Conservation (phyloP, 768 basidiomycete genomes). For the Auriscalpium vulgare region DNA sequence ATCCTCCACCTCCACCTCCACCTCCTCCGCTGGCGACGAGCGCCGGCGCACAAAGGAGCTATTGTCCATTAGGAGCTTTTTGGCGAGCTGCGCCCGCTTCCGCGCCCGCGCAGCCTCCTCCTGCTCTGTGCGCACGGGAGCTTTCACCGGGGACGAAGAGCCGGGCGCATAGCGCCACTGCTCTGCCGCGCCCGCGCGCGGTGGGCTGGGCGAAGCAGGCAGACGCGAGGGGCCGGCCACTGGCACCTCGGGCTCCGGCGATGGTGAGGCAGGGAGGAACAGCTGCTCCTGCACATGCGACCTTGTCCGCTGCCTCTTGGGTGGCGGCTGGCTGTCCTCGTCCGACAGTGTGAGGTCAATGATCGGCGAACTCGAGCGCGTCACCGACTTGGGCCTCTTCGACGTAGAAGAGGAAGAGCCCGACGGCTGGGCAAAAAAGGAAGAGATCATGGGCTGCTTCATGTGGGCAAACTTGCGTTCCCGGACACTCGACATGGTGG, state of each 20-base stretch:
- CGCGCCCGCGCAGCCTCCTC: neutral
- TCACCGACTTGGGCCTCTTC: neutral
- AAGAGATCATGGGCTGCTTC: conserved; percentile 12
- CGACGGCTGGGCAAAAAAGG: conserved; percentile 7
- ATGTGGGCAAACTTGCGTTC: conserved; percentile 5
- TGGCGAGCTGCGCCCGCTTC: conserved; percentile 8
- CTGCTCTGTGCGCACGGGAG: neutral
- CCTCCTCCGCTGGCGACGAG: neutral
- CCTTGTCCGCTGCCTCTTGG: conserved; percentile 6
- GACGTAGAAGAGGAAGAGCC: neutral
- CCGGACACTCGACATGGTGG: conserved; percentile 1
- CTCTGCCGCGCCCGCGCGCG: neutral
- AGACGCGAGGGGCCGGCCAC: neutral
- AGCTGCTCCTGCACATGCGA: neutral
- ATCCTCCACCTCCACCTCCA: neutral
- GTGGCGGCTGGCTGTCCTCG: conserved; percentile 1
- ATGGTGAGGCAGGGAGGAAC: neutral
- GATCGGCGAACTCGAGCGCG: conserved; percentile 3
- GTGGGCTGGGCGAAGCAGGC: neutral
- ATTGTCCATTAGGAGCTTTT: conserved; percentile 7
- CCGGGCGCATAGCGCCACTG: conserved; percentile 11
- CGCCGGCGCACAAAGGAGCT: neutral
- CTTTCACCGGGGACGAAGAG: neutral
- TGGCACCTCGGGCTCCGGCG: neutral
- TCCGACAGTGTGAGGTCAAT: conserved; percentile 15